Evolutionary conservation across 75 land plant genomes (phyloP).

Genomic region (Cupressus sempervirens): DNA sequence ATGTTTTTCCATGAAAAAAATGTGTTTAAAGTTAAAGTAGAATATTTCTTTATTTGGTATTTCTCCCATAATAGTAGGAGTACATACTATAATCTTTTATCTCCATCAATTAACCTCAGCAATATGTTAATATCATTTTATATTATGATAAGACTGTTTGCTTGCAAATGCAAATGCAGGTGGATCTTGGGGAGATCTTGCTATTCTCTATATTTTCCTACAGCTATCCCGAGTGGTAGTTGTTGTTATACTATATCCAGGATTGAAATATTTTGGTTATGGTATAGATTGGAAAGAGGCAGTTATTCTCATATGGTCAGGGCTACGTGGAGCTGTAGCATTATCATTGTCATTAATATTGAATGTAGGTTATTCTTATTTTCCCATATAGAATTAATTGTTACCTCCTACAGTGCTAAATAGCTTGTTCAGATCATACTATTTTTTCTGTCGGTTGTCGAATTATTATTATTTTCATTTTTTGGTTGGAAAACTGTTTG

Average conservation of each 20-base stretch:
- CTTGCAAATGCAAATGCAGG: constrained; percentile 40
- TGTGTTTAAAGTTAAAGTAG: too few relatives aligned
- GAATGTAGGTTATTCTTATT: constrained; percentile 45
- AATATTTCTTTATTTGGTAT: too few relatives aligned
- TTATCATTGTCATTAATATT: constrained; percentile 78
- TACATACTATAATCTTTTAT: background rate
- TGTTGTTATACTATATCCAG: constrained; percentile 66
- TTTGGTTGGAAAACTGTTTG: background rate
- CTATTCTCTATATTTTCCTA: constrained; percentile 70
- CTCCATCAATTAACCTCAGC: background rate
- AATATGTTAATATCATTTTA: background rate
- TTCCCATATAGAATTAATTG: background rate
- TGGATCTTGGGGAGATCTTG: constrained; percentile 73
- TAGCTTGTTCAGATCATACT: background rate
- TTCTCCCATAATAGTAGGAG: background rate
- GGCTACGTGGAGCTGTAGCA: constrained; percentile 96
- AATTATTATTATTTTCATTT: background rate
- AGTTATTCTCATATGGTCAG: constrained; percentile 82
- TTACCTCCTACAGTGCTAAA: background rate
- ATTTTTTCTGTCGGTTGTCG: background rate
- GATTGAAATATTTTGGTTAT: constrained; percentile 79
- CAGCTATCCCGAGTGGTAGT: constrained; percentile 76
- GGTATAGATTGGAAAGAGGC: constrained; percentile 94
- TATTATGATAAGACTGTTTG: background rate
- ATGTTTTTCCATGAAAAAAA: background rate